Evolutionary conservation across 2,329 filamentous ascomycete genomes (phyloP).

Genomic region (Plectosphaerella plurivora): DNA sequence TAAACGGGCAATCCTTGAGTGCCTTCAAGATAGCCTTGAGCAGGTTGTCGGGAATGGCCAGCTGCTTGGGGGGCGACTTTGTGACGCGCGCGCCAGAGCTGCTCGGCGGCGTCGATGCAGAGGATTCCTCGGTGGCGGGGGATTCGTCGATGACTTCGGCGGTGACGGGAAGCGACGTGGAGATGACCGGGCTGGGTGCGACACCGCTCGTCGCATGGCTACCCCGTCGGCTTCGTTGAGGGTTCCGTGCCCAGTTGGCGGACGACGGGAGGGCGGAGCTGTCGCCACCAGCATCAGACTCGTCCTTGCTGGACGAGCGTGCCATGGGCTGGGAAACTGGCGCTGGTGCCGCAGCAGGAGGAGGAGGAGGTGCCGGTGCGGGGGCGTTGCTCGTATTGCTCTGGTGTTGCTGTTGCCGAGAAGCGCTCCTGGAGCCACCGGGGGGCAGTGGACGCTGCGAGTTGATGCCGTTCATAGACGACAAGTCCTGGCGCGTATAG

Average conservation of each 20-base stretch:
- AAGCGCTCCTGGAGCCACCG: slow-evolving; percentile 45
- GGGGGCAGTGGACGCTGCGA: slow-evolving; percentile 64
- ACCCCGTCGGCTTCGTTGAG: slow-evolving; percentile 62
- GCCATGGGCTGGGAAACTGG: slow-evolving; percentile 58
- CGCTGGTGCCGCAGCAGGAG: slow-evolving; percentile 2
- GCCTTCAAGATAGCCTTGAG: slow-evolving; percentile 31
- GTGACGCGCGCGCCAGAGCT: background rate
- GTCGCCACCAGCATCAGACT: slow-evolving; percentile 66
- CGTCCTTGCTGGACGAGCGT: slow-evolving; percentile 74
- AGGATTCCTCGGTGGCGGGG: slow-evolving; percentile 28
- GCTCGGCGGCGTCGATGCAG: background rate
- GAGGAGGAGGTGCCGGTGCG: slow-evolving; percentile 21
- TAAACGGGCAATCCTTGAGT: slow-evolving; percentile 30
- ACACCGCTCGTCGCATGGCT: slow-evolving; percentile 80
- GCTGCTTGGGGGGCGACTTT: slow-evolving; percentile 2
- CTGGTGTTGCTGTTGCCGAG: slow-evolving; percentile 42
- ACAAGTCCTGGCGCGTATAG: slow-evolving; percentile 90
- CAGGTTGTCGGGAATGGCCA: slow-evolving; percentile 13
- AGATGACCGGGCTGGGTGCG: slow-evolving; percentile 77
- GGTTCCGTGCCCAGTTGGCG: slow-evolving; percentile 83
- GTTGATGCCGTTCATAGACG: slow-evolving; percentile 86
- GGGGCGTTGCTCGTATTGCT: slow-evolving; percentile 29
- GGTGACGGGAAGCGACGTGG: slow-evolving; percentile 50
- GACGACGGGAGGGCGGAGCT: slow-evolving; percentile 88
- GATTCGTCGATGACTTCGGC: slow-evolving; percentile 45